A percentile compares a stretch with the other conserved stretches of the same genome.
Conservation (phyloP, 768 basidiomycete species). For the Leccinum sublutescens region DNA sequence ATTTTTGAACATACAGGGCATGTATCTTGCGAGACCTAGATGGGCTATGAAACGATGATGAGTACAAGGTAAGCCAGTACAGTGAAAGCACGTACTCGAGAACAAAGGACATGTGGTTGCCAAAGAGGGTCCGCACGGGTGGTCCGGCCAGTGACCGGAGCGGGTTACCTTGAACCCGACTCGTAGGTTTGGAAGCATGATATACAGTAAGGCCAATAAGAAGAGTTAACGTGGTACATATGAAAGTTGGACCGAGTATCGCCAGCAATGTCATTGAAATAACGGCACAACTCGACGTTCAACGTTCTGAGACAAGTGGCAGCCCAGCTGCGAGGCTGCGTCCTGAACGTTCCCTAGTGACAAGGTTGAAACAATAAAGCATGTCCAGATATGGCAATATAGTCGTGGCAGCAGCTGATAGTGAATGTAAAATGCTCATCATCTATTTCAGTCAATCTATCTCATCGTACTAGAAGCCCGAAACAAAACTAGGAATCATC, state of each 20-base stretch:
- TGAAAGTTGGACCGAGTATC: slow-evolving; percentile 5
- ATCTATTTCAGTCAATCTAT: neutral
- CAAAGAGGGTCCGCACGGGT: slow-evolving; percentile 46
- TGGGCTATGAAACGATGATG: slow-evolving; percentile 39
- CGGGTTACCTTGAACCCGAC: slow-evolving; percentile 35
- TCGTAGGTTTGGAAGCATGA: slow-evolving; percentile 24
- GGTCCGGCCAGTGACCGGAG: slow-evolving; percentile 62
- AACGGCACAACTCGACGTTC: neutral
- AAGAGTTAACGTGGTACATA: slow-evolving; percentile 11
- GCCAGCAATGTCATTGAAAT: slow-evolving; percentile 4
- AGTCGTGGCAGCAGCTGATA: neutral
- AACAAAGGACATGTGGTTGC: slow-evolving; percentile 52
- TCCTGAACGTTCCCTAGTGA: neutral
- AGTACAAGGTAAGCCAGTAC: neutral
- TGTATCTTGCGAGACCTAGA: slow-evolving; percentile 52
- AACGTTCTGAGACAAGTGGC: neutral
- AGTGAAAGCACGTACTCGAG: slow-evolving; percentile 49
- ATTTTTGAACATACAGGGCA: slow-evolving; percentile 51
- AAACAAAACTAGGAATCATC: slow-evolving; percentile 31
- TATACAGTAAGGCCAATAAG: slow-evolving; percentile 24
- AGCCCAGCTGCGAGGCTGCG: neutral
- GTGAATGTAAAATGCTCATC: neutral
- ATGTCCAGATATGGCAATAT: slow-evolving; percentile 5
- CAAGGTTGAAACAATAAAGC: neutral
- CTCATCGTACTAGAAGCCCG: slow-evolving; percentile 19